Base-by-base conservation (phyloP, 1,284 basidiomycete genomes). In the Naganishia albida region DNA sequence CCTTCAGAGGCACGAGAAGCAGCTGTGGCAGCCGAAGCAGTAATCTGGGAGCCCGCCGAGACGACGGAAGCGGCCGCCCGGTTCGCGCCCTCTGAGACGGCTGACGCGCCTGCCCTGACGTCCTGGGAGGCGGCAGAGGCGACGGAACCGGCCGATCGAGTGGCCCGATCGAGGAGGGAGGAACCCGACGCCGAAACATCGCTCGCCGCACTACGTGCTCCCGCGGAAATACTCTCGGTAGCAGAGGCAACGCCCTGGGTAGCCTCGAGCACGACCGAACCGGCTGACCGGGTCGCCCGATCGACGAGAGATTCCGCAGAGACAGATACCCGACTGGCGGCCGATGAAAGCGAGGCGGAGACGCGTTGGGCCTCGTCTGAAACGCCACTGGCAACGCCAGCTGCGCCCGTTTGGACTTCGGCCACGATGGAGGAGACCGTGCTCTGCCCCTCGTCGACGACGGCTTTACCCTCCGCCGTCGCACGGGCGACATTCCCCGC, bases 391-490 rank as follows among this genome's bases (percentile, higher is more conserved):
- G 43, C 28, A 13, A 26, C 52, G 18, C 40, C 20, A 4, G 18
- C 15, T 43, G 20, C 40, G 10, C 44, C 30, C 10, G 26, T 30
- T 2, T 44, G 38, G 12, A 46, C 56, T 59, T 59, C 30, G 25
- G 20, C 56, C 0, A 38, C 56, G 0, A 59, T 39, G 16, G 56
- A 49, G 3, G 43, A 46, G 3, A 30, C 56, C 43, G 56, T 48
- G 30, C 38, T 28, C 18, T 4, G 6, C 8, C 16, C 42, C n/a
- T 30, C n/a, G 18, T 18, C 72, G 4, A 49, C 52, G n/a, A 67
- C 51, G 3, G 68, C 52, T 49, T 74, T 72, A 6, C 70, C 70
- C 40, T 70, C 67, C 16, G 71, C 71, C n/a, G 72, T 69, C 2
- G 68, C 71, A n/a, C 12, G 53, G n/a, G 34, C 34, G 34, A 34